Evolutionary conservation across 1,284 basidiomycete species (phyloP).

Genomic region (Marasmius sp.): DNA sequence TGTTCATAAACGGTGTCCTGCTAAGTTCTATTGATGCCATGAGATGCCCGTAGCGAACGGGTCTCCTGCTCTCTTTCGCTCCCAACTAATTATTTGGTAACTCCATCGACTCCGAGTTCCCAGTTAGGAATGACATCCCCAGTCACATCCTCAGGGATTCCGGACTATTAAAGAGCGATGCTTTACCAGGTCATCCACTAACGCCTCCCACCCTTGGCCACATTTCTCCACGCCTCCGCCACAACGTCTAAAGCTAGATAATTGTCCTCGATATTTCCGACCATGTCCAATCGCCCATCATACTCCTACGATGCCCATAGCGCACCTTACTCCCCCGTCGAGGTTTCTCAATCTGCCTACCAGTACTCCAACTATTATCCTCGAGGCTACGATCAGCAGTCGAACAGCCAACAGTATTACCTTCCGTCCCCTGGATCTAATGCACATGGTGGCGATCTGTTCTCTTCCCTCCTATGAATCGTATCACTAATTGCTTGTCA

Average conservation of each 20-base stretch:
- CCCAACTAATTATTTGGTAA: conserved; percentile 22
- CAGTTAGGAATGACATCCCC: conserved; percentile 38
- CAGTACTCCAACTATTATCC: conserved; percentile 3
- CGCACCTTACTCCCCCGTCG: conserved; percentile 23
- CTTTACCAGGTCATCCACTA: conserved; percentile 24
- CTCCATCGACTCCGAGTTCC: conserved; percentile 21
- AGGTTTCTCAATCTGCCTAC: neutral
- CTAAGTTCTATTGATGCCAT: conserved; percentile 12
- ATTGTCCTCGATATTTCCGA: conserved; percentile 9
- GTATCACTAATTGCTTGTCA: conserved; percentile 10
- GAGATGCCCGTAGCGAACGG: conserved; percentile 12
- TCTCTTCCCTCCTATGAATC: neutral
- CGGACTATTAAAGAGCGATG: conserved; percentile 43
- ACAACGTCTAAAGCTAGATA: conserved; percentile 22
- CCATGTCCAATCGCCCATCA: conserved; percentile 36
- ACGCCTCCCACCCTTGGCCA: conserved; percentile 23
- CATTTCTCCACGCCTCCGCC: conserved; percentile 27
- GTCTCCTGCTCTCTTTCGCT: conserved; percentile 12
- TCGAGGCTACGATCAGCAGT: conserved; percentile 11
- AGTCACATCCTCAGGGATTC: conserved; percentile 37
- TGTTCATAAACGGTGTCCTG: conserved; percentile 17
- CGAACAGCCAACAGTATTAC: conserved; percentile 32
- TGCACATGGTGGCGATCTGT: conserved; percentile 7
- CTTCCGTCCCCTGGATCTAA: conserved; percentile 11
- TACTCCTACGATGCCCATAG: conserved; percentile 38